Conservation (phyloP, 768 basidiomycete species). For the Kwoniella dendrophila region DNA sequence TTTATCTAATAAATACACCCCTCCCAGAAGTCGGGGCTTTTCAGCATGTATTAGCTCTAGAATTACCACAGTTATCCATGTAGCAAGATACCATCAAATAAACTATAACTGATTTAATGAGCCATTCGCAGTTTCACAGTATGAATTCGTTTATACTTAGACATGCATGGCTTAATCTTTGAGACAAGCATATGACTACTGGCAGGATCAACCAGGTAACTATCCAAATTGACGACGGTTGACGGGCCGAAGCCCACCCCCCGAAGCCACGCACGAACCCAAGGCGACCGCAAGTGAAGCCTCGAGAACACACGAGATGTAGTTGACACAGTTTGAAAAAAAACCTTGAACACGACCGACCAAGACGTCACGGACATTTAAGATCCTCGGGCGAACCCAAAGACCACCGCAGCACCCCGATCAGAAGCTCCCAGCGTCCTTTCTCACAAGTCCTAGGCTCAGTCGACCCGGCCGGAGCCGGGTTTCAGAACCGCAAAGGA, state of each 20-base stretch:
- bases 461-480: constrained; percentile 53
- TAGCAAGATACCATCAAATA: constrained; percentile 75
- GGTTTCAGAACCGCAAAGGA: constrained; percentile 54
- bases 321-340: neutral
- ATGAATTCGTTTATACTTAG: constrained; percentile 73
- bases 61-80: constrained; percentile 80
- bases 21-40: constrained; percentile 70
- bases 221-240: constrained; percentile 57
- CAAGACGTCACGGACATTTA: constrained; percentile 1
- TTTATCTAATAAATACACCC: constrained; percentile 74
- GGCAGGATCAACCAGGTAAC: constrained; percentile 84
- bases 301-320: constrained; percentile 19
- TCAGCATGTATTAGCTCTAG: constrained; percentile 75
- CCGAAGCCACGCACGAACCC: constrained; percentile 1
- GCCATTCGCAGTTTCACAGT: constrained; percentile 79
- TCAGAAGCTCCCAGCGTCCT: constrained; percentile 58
- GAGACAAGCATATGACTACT: constrained; percentile 83
- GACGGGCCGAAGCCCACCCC: constrained; percentile 47
- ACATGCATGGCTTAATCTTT: constrained; percentile 83
- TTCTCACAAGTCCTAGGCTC: constrained; percentile 60
- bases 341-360: neutral
- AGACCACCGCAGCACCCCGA: too few relatives aligned
- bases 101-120: constrained; percentile 83
- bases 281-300: constrained; percentile 24
- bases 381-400: neutral